A percentile compares a stretch with the other conserved stretches of the same genome.
phyloP scores from a whole-genome alignment of 768 basidiomycete genomes.

The Mycena indigotica region DNA sequence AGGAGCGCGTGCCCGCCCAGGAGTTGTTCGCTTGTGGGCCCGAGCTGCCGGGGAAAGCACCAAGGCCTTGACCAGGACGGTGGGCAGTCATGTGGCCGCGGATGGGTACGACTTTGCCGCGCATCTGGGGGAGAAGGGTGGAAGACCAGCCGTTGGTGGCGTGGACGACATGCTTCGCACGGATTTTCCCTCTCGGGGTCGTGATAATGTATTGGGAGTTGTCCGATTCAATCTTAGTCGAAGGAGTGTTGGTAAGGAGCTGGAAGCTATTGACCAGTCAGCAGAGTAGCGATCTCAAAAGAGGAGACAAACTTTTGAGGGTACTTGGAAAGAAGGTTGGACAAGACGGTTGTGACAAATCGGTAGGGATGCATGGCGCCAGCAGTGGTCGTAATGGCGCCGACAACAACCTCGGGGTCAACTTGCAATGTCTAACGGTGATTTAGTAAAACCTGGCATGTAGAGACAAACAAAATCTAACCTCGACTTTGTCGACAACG shows the following conservation, averaged over 20 bases:
- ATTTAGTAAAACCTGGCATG: too few relatives aligned
- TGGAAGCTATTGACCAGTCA: constrained; percentile 39
- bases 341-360: constrained; percentile 59
- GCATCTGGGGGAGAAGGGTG: constrained; percentile 64
- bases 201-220: constrained; percentile 46
- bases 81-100: constrained; percentile 68
- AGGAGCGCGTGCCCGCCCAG: neutral
- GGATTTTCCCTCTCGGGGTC: constrained; percentile 64
- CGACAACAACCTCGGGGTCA: constrained; percentile 47
- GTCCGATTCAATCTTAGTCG: constrained; percentile 44
- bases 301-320: too few relatives aligned
- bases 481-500: constrained; percentile 37
- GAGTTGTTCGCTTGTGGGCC: neutral
- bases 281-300: too few relatives aligned
- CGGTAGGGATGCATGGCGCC: constrained; percentile 73
- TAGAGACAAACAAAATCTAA: too few relatives aligned
- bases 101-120: constrained; percentile 62
- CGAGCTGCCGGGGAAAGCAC: constrained; percentile 9
- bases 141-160: constrained; percentile 84
- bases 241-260: constrained; percentile 64
- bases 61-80: constrained; percentile 44
- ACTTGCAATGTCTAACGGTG: too few relatives aligned
- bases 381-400: constrained; percentile 49
- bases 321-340: constrained; percentile 48
- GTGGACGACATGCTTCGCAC: constrained; percentile 68